Base-by-base conservation (phyloP, 805 yeast species). In the Torulaspora quercuum region DNA sequence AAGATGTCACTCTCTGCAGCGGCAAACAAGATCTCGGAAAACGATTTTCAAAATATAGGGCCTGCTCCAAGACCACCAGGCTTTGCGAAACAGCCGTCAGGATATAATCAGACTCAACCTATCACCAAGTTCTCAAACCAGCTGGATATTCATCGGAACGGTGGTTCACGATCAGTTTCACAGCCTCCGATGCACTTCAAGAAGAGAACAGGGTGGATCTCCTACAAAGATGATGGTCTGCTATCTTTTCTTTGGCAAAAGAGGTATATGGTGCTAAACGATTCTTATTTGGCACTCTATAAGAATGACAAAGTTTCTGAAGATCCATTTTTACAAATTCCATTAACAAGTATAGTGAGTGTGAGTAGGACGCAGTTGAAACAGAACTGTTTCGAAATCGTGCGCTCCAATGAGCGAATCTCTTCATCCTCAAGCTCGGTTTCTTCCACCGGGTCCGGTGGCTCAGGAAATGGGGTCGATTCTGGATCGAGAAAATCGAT, bases 201-300 rank as follows among this genome's bases (percentile, higher is more conserved):
- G 39, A 49, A 50, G 23, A 49, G 53, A 28, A 44, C 52, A 4
- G 96, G 97, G 0, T 89, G 95, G 95, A 89, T 87, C 14, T 83
- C 84, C 37, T 79, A 87, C 41, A 89, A 86, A 59, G 97, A 90
- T 51, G 97, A 90, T 51, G 96, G 97, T 9, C 67, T 90, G 45
- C 75, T 86, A 46, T 76, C 88, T 5, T 88, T 89, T 58, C 69
- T 95, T 49, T 90, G 98, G 98, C 88, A 89, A 41, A 88, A 88
- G 55, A 75, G 92, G 51, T 90, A 70, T 60, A 67, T 90, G 65
- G 82, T 85, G 5, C 67, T 90, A 32, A 76, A 77, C 49, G 95
- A 88, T 46, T 73, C 82, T 25, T 75, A 80, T 29, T 63, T 90
- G 39, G 82, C 80, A 38, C 76, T 90, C 46, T 84, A 80, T 65